Base-by-base conservation (phyloP, 306 rosid genomes). In the Lablab purpureus region DNA sequence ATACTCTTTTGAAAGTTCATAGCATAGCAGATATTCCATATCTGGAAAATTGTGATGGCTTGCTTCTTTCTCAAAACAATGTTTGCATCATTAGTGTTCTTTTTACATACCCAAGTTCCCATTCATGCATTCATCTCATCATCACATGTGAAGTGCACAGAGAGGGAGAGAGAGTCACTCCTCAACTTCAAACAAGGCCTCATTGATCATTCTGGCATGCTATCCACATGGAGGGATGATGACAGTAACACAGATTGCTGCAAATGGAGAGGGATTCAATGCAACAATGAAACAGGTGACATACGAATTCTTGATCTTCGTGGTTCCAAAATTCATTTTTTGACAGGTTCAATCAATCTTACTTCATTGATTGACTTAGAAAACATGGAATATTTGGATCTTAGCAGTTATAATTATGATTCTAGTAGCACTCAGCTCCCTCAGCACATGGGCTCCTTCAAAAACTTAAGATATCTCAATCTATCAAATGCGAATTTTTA, bases 261-360 rank as follows among this genome's bases (percentile, higher is more conserved):
- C 43, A 37, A 37, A 37, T 37, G 43, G 43, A 37, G 11, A 9
- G 43, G 43, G 0, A 37, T 37, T 37, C 4, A 10, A n/a, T 80
- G 84, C 69, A 65, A 30, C 69, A 73, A 73, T 6, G 6, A 73
- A 80, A 73, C 69, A 0, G 69, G 75, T 65, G 75, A 41, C 15
- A 17, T 73, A 1, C 36, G 5, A 0, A 27, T 8, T 3, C 84
- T 80, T 73, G 18, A 43, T 41, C 74, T 73, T 28, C 74, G n/a
- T 40, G 68, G 78, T 12, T 10, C 12, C 0, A 0, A 8, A 10
- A 0, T 3, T 0, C 22, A 63, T 3, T 9, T 0, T 50, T 76
- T 76, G 63, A 1, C 0, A 21, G 74, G 81, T 64, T 7, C 5
- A 76, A 15, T 64, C 54, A 76, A 65, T 21, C 17, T 76, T 15